phyloP scores from a whole-genome alignment of 1,284 basidiomycete genomes.

The Mrakiaceae sp. region DNA sequence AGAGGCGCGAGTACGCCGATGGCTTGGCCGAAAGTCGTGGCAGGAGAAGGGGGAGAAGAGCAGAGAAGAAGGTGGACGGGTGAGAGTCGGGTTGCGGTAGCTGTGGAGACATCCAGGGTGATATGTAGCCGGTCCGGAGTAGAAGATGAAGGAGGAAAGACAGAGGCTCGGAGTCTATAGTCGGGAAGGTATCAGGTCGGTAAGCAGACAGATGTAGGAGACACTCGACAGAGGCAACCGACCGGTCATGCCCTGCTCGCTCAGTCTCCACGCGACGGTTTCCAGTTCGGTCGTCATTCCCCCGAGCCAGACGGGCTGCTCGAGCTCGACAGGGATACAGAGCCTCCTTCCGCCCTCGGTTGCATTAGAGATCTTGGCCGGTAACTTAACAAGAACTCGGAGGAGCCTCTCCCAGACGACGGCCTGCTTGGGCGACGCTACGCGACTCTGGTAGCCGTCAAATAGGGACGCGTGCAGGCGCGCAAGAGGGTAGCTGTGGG shows the following conservation, averaged over 20 bases:
- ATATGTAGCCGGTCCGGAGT: conserved; percentile 12
- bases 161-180: background rate
- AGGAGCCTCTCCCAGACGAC: conserved; percentile 56
- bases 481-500: background rate
- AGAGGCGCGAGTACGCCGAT: conserved; percentile 6
- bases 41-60: conserved; percentile 1
- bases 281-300: background rate
- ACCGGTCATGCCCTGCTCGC: background rate
- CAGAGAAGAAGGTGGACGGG: background rate
- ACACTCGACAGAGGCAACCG: background rate
- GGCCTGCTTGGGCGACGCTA: conserved; percentile 27
- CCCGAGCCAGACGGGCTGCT: background rate
- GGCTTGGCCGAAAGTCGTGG: conserved; percentile 12
- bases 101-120: background rate
- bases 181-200: background rate
- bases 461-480: background rate
- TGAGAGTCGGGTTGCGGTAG: background rate
- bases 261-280: background rate
- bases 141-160: conserved; percentile 2
- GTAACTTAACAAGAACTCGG: conserved; percentile 47
- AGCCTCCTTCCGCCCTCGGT: conserved; percentile 31
- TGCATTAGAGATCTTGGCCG: conserved; percentile 56
- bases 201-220: background rate
- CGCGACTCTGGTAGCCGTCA: conserved; percentile 20
- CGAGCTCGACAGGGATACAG: conserved; percentile 35